A percentile compares a stretch with the other conserved stretches of the same genome.
Conservation (phyloP, 345 rosid species). For the Microcos paniculata region DNA sequence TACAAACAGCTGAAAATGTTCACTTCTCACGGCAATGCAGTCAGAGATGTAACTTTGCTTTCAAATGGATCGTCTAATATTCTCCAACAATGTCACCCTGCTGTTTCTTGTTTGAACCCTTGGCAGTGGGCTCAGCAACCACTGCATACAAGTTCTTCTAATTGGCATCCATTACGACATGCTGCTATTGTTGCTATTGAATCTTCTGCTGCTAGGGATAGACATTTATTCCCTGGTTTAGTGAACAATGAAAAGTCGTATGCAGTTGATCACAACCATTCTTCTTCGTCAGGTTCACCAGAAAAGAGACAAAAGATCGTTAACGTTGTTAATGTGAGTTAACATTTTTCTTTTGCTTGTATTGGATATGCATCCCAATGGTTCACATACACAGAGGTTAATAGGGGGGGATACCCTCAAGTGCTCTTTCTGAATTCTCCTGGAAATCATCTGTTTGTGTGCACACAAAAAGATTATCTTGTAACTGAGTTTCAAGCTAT, state of each 20-base stretch:
- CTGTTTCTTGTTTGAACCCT: conserved; percentile 71
- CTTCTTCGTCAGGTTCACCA: conserved; percentile 33
- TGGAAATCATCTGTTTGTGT: background rate
- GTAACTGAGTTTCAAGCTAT: no score
- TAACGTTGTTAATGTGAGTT: conserved; percentile 36
- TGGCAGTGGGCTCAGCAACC: conserved; percentile 57
- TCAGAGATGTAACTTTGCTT: conserved; percentile 12
- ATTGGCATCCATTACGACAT: conserved; percentile 76
- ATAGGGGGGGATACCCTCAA: background rate
- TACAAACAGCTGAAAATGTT: conserved; percentile 13
- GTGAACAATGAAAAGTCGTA: conserved; percentile 21
- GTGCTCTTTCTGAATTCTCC: background rate
- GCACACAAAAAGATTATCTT: background rate
- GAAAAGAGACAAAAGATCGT: conserved; percentile 60
- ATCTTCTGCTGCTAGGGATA: conserved; percentile 82
- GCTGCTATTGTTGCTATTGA: conserved; percentile 83
- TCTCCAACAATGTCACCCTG: conserved; percentile 17
- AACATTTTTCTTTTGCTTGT: conserved; percentile 2
- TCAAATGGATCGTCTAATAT: conserved; percentile 28
- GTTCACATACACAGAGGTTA: background rate
- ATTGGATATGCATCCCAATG: background rate
- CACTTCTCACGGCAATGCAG: conserved; percentile 11
- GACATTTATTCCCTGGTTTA: conserved; percentile 47
- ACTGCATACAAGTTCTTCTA: conserved; percentile 23
- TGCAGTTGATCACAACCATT: conserved; percentile 27